A percentile compares a stretch with the other conserved stretches of the same genome.
Evolutionary conservation across 2,329 filamentous ascomycete genomes (phyloP).

Genomic region (Exophiala dermatitidis): DNA sequence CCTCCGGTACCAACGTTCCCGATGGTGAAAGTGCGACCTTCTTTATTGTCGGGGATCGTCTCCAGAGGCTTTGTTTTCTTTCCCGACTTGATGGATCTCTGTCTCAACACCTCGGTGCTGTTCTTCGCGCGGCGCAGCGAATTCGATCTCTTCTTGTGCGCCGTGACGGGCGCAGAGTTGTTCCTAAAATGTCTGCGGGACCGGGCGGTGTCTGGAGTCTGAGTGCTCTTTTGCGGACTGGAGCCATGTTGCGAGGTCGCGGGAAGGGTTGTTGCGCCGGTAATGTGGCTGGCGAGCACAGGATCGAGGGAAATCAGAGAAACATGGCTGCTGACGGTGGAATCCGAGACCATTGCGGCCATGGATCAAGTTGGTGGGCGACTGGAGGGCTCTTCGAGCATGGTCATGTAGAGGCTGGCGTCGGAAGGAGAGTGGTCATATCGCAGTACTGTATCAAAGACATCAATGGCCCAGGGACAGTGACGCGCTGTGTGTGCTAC

Average conservation of each 20-base stretch:
- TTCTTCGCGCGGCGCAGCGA: conserved; percentile 42
- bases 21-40: conserved; percentile 68
- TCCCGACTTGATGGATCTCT: conserved; percentile 35
- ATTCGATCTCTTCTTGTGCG: conserved; percentile 30
- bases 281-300: conserved; percentile 27
- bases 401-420: conserved; percentile 11
- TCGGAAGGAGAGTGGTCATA: background rate
- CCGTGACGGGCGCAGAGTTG: conserved; percentile 21
- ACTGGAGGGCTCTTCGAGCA: conserved; percentile 7
- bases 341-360: conserved; percentile 19
- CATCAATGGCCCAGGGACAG: conserved; percentile 1
- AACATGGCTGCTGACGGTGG: conserved; percentile 23
- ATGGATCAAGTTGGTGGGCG: conserved; percentile 8
- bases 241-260: conserved; percentile 23
- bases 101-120: conserved; percentile 45
- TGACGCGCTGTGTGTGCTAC: conserved; percentile 2
- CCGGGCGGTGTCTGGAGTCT: conserved; percentile 14
- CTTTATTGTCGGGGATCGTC: conserved; percentile 55
- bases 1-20: conserved; percentile 78
- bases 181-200: conserved; percentile 23
- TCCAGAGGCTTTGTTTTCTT: conserved; percentile 55
- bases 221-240: conserved; percentile 21
- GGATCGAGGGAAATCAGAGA: conserved; percentile 27
- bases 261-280: conserved; percentile 15
- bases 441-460: conserved; percentile 6